Base-by-base conservation (phyloP, 345 rosid genomes). In the Eucalyptus melliodora region DNA sequence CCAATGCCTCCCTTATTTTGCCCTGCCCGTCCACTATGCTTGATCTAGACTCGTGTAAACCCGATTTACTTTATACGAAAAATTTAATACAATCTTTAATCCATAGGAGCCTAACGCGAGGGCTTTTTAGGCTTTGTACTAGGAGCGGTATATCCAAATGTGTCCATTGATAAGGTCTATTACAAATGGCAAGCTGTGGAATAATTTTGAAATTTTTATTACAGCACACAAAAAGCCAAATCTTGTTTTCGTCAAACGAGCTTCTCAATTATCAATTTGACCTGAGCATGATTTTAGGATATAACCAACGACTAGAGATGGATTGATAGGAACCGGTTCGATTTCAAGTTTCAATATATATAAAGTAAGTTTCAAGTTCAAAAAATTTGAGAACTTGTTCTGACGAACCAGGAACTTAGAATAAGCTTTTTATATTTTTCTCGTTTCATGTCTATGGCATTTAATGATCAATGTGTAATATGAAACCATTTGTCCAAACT, bases 371-470 rank as follows among this genome's bases (percentile, higher is more conserved):
- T 53, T 21, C 1, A 4, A 21, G 26, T 19, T 53, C 0, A 53
- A 53, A 53, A 53, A 53, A 53, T 3, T 53, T 53, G 26, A 53
- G 26, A 53, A 53, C 59, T 53, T 53, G 59, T 53, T 53, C 2
- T 0, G 24, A 53, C 0, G 0, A 53, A 53, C 59, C 0, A 4
- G 11, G 59, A 53, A 53, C 1, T 53, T 8, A 53, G 59, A 53
- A 21, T 0, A 53, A 53, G 11, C 59, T 53, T 53, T 53, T 8
- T 53, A 53, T 53, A 53, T 53, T 53, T 53, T 53, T 53, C 59
- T 53, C 4, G 11, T 53, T 53, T 2, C 11, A 53, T 53, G 59
- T 53, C 59, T 53, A 21, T 53, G 5, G 26, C 5, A 0, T 53
- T 53, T 2, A 21, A 53, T 8, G 26, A 21, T 53, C 19, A 53